Evolutionary conservation across 2,329 filamentous ascomycete species (phyloP).

Genomic region (Diplodia corticola): DNA sequence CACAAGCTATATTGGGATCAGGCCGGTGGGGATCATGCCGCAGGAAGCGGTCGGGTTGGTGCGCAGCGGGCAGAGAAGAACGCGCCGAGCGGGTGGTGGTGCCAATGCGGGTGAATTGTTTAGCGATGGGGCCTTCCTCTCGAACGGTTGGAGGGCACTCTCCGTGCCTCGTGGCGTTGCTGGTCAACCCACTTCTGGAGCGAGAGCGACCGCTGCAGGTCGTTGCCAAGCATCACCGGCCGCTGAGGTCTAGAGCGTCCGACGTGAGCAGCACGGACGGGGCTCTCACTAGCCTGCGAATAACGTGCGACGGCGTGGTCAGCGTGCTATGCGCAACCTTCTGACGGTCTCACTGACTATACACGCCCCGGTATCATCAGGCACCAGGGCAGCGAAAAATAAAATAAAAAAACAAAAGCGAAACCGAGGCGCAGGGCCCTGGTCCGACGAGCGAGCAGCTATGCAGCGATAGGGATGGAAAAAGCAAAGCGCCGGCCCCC

Average conservation of each 20-base stretch:
- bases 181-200: background rate
- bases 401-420: background rate
- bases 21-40: background rate
- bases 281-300: background rate
- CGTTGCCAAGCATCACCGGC: slow-evolving; percentile 16
- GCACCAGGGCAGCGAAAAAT: slow-evolving; percentile 10
- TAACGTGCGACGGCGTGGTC: slow-evolving; percentile 19
- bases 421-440: slow-evolving; percentile 2
- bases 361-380: background rate
- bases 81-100: background rate
- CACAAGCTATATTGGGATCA: background rate
- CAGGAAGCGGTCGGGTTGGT: background rate
- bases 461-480: background rate
- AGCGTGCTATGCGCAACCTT: slow-evolving; percentile 11
- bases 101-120: slow-evolving; percentile 9
- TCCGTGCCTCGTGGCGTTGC: background rate
- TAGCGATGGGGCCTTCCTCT: background rate
- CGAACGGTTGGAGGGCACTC: background rate
- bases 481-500: slow-evolving; percentile 11
- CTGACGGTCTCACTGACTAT: slow-evolving; percentile 5
- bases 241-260: slow-evolving; percentile 10
- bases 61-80: background rate
- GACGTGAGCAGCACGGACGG: background rate
- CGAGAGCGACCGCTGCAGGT: slow-evolving; percentile 4
- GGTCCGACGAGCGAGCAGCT: background rate